Evolutionary conservation across 2,329 filamentous ascomycete species (phyloP).

Genomic region (Colletotrichum echinochloae): DNA sequence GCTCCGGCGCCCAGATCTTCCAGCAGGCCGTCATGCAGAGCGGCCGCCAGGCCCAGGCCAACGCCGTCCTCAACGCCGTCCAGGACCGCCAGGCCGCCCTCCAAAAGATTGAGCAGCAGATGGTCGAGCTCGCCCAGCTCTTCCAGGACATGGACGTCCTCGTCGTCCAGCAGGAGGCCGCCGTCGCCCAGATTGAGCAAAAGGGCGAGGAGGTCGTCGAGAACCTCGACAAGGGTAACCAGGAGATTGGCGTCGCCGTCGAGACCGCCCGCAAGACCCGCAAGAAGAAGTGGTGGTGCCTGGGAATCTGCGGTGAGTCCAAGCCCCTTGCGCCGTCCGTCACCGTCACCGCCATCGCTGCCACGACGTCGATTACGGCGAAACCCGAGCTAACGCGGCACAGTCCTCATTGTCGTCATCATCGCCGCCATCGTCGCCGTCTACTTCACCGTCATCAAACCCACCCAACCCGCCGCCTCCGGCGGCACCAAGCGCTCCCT

Average conservation of each 20-base stretch:
- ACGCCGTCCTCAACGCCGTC: constrained; percentile 82
- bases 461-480: constrained; percentile 40
- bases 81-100: constrained; percentile 87
- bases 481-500: constrained; percentile 45
- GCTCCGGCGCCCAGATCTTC: constrained; percentile 81
- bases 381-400: not conserved
- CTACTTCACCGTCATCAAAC: constrained; percentile 58
- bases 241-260: constrained; percentile 85
- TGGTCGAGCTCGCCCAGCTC: constrained; percentile 87
- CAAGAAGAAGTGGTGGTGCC: constrained; percentile 97
- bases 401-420: constrained; percentile 65
- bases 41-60: constrained; percentile 84
- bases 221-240: constrained; percentile 87
- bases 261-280: constrained; percentile 82
- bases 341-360: too few species aligned
- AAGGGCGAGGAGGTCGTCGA: constrained; percentile 88
- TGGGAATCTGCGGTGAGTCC: constrained; percentile 75
- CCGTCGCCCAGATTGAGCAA: constrained; percentile 84
- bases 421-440: constrained; percentile 64
- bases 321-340: accelerated
- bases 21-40: constrained; percentile 86
- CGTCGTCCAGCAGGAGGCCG: constrained; percentile 86
- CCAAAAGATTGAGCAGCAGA: constrained; percentile 90
- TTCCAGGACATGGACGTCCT: constrained; percentile 91
- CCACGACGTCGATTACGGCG: too few species aligned